Conservation (phyloP, 345 rosid species). For the Eucalyptus viminalis region DNA sequence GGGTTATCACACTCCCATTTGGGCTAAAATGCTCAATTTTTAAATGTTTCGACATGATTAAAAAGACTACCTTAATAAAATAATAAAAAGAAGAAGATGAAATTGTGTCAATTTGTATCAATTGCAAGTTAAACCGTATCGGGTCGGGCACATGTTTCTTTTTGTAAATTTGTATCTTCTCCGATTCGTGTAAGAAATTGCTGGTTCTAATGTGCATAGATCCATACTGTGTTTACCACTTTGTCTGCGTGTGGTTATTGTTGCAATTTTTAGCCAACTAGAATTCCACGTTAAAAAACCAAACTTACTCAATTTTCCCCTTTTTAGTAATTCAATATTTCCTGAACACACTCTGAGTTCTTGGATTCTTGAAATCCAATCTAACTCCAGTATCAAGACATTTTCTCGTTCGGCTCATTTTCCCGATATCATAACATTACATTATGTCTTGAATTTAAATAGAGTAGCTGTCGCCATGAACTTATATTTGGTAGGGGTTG, state of each 20-base stretch:
- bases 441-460: neutral
- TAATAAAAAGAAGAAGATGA: no score
- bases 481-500: neutral
- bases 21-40: no score
- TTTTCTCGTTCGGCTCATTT: neutral
- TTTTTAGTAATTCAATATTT: neutral
- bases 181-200: neutral
- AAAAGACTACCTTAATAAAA: neutral
- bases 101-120: no score
- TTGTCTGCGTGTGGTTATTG: neutral
- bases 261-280: neutral
- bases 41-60: no score
- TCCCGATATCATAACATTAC: rapidly evolving
- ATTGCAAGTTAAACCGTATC: no score
- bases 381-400: neutral
- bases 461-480: neutral
- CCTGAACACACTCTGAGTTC: neutral
- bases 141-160: neutral
- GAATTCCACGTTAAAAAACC: neutral
- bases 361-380: neutral
- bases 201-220: neutral
- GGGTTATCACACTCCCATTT: no score
- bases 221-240: neutral
- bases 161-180: neutral
- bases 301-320: neutral